Conservation (phyloP, 2,329 filamentous ascomycete species). For the Aspergillus carbonarius region DNA sequence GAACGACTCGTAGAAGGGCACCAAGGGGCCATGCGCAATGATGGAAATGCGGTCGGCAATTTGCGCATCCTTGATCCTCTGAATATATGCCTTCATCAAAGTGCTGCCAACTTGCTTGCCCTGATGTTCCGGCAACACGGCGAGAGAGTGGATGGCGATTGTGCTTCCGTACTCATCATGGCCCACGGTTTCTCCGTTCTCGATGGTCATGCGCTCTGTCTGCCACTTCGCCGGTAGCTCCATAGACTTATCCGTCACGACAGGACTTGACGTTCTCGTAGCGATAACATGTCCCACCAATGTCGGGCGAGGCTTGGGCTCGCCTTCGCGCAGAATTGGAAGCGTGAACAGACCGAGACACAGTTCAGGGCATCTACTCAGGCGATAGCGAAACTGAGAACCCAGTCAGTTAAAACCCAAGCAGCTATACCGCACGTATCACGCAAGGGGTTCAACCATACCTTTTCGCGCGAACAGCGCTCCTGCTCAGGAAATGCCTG, state of each 20-base stretch:
- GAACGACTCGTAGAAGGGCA: conserved; percentile 73
- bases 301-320: conserved; percentile 59
- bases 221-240: conserved; percentile 68
- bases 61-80: conserved; percentile 69
- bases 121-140: conserved; percentile 73
- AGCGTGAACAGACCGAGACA: conserved; percentile 75
- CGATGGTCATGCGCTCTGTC: conserved; percentile 41
- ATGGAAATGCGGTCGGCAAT: conserved; percentile 72
- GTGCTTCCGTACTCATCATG: conserved; percentile 73
- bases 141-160: conserved; percentile 78
- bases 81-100: conserved; percentile 72
- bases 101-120: conserved; percentile 70
- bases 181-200: conserved; percentile 53
- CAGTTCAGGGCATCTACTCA: conserved; percentile 72
- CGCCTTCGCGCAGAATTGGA: conserved; percentile 52
- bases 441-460: conserved; percentile 32
- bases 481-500: conserved; percentile 60
- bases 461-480: conserved; percentile 60
- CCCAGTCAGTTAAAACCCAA: conserved; percentile 11
- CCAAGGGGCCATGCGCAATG: conserved; percentile 71
- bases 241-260: conserved; percentile 77
- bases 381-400: conserved; percentile 70
- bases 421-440: background rate
- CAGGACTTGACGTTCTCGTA: conserved; percentile 63
- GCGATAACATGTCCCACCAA: conserved; percentile 77